phyloP scores from a whole-genome alignment of 2,329 filamentous ascomycete genomes.

The Zasmidium angulare region DNA sequence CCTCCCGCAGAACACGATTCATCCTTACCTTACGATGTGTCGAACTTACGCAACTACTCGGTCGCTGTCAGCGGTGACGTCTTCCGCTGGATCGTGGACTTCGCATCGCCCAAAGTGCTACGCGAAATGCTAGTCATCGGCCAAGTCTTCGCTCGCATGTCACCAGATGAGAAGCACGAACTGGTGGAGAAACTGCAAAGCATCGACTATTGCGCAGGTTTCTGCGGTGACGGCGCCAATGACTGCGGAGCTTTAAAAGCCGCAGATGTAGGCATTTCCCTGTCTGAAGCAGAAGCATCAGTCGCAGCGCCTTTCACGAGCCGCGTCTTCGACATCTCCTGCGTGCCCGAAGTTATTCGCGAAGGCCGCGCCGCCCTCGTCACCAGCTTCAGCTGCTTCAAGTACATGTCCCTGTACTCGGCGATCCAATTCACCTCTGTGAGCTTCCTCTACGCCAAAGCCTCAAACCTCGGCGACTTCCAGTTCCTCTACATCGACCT shows the following conservation, averaged over 20 bases:
- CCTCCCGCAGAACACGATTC: conserved; percentile 70
- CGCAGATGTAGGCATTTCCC: conserved; percentile 93
- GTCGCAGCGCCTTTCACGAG: conserved; percentile 98
- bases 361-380: conserved; percentile 92
- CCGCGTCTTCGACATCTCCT: conserved; percentile 91
- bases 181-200: conserved; percentile 95
- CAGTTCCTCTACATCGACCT: conserved; percentile 98
- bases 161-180: conserved; percentile 97
- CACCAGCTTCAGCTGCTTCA: conserved; percentile 99
- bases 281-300: conserved; percentile 95
- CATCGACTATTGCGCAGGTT: conserved; percentile 91
- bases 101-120: conserved; percentile 75
- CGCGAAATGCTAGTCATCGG: conserved; percentile 85
- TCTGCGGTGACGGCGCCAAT: conserved; percentile 96
- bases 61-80: conserved; percentile 89
- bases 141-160: conserved; percentile 97
- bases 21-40: conserved; percentile 81
- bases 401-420: conserved; percentile 98
- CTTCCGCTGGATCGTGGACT: conserved; percentile 96
- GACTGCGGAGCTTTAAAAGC: conserved; percentile 96
- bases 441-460: conserved; percentile 91
- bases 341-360: conserved; percentile 86
- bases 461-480: conserved; percentile 93
- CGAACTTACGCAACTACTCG: conserved; percentile 80
- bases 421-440: conserved; percentile 99